A percentile compares a stretch with the other conserved stretches of the same genome.
phyloP scores from a whole-genome alignment of 2,329 filamentous ascomycete species.

The Clarireedia monteithiana region DNA sequence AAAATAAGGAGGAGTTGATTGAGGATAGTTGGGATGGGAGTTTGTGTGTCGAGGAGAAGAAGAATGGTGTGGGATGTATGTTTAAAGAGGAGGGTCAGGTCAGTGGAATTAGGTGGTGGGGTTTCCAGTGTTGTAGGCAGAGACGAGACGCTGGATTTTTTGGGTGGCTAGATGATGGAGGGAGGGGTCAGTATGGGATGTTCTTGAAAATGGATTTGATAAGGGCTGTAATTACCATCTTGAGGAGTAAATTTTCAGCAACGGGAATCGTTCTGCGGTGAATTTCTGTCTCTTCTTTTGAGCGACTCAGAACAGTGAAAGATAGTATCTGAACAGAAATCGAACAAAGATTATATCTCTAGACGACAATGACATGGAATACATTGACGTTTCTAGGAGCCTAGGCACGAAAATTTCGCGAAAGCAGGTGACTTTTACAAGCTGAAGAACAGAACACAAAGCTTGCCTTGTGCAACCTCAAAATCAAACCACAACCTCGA shows the following conservation, averaged over 20 bases:
- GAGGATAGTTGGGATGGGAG: neutral
- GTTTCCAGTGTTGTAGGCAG: neutral
- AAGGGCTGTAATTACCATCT: neutral
- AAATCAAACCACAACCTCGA: neutral
- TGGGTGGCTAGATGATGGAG: neutral
- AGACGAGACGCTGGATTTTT: neutral
- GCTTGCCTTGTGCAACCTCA: neutral
- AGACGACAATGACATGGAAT: neutral
- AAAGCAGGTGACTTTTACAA: neutral
- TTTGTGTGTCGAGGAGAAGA: neutral
- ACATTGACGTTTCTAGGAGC: neutral
- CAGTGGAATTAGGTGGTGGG: conserved; percentile 24
- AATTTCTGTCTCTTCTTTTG: neutral
- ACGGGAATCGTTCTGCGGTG: neutral
- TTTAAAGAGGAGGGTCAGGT: conserved; percentile 64
- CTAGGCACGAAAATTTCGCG: neutral
- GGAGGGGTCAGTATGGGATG: neutral
- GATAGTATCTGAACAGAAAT: neutral
- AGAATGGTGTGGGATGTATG: conserved; percentile 42
- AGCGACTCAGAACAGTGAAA: neutral
- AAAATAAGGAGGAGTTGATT: conserved; percentile 32
- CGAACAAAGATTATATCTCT: neutral
- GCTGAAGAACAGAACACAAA: neutral
- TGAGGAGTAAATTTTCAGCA: neutral
- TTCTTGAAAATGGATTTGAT: neutral